Evolutionary conservation across 2,329 filamentous ascomycete genomes (phyloP).

Genomic region (Dothidotthia symphoricarpi): DNA sequence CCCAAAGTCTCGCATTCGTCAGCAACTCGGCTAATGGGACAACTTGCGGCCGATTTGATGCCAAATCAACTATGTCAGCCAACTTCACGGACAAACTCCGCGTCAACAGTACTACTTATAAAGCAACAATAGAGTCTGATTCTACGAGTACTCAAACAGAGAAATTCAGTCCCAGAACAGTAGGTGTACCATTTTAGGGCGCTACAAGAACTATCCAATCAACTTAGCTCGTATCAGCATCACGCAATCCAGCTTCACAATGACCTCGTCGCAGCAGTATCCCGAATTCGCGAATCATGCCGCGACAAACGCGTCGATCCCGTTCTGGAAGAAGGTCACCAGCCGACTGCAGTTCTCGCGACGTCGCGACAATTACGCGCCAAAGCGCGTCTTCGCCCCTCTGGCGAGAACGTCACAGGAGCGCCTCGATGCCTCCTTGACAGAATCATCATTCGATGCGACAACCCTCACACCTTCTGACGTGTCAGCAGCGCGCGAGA

Average conservation of each 20-base stretch:
- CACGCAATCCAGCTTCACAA: slow-evolving; percentile 28
- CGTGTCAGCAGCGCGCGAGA: slow-evolving; percentile 19
- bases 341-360: slow-evolving; percentile 11
- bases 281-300: slow-evolving; percentile 5
- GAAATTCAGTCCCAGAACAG: slow-evolving; percentile 4
- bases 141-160: too few species aligned
- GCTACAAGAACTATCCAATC: slow-evolving; percentile 1
- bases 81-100: too few species aligned
- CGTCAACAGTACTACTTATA: too few species aligned
- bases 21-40: too few species aligned
- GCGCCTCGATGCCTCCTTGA: slow-evolving; percentile 35
- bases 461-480: slow-evolving; percentile 15
- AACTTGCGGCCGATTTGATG: too few species aligned
- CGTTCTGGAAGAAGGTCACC: slow-evolving; percentile 10
- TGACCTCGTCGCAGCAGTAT: slow-evolving; percentile 16
- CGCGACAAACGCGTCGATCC: slow-evolving; percentile 6
- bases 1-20: too few species aligned
- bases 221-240: slow-evolving; percentile 14
- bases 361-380: slow-evolving; percentile 3
- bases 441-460: slow-evolving; percentile 26
- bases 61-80: too few species aligned
- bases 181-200: background rate
- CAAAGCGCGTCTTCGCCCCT: slow-evolving; percentile 15
- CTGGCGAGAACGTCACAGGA: slow-evolving; percentile 25
- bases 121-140: too few species aligned